Evolutionary conservation across 2,329 filamentous ascomycete species (phyloP).

Genomic region (Curvularia eragrostidis): DNA sequence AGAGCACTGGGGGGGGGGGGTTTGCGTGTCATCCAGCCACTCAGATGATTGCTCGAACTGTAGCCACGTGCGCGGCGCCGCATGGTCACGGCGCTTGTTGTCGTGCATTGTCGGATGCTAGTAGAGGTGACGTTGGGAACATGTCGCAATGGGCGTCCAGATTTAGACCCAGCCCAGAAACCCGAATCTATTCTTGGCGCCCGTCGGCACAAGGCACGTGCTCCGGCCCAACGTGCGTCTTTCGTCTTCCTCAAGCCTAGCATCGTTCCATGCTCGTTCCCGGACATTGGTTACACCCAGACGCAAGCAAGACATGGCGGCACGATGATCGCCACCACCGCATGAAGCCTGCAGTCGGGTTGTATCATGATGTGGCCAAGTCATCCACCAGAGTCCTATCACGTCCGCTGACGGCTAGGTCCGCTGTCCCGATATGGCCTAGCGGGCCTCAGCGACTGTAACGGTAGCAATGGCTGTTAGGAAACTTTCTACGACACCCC

Average conservation of each 20-base stretch:
- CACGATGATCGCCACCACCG: slow-evolving; percentile 18
- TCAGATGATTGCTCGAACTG: slow-evolving; percentile 7
- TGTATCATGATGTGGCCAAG: slow-evolving; percentile 34
- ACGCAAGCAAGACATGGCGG: slow-evolving; percentile 2
- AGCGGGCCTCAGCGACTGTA: slow-evolving; percentile 37
- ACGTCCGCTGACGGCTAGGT: slow-evolving; percentile 21
- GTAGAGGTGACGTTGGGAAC: background rate
- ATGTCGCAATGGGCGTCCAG: background rate
- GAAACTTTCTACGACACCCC: slow-evolving; percentile 38
- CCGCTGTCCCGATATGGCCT: slow-evolving; percentile 25
- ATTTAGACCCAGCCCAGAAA: slow-evolving; percentile 4
- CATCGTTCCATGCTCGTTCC: background rate
- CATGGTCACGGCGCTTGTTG: background rate
- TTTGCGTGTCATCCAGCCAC: slow-evolving; percentile 25
- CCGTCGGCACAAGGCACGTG: slow-evolving; percentile 19
- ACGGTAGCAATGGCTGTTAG: slow-evolving; percentile 42
- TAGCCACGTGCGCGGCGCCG: slow-evolving; percentile 4
- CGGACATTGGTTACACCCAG: slow-evolving; percentile 18
- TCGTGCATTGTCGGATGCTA: background rate
- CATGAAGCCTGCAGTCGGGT: slow-evolving; percentile 31
- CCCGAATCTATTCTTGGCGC: slow-evolving; percentile 10
- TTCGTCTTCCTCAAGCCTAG: slow-evolving; percentile 9
- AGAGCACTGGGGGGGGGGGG: slow-evolving; percentile 25
- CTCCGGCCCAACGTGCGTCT: slow-evolving; percentile 13
- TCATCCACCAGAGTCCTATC: slow-evolving; percentile 23